Conservation (phyloP, 2,329 filamentous ascomycete genomes). For the Trichoderma brevicompactum region DNA sequence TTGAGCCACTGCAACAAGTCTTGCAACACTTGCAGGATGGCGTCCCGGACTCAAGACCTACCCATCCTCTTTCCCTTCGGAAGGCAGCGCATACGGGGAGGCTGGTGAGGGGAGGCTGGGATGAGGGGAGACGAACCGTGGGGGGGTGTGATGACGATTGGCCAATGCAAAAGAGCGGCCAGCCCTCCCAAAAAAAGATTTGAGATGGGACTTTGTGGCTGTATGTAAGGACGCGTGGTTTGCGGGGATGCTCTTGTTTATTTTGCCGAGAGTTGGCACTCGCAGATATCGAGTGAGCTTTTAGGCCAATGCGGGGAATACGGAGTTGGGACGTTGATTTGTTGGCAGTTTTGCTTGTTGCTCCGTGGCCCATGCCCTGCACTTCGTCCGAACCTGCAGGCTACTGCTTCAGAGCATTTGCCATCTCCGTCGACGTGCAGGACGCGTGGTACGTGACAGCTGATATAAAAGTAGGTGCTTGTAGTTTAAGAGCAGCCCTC, state of each 20-base stretch:
- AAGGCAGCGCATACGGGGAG: conserved; percentile 28
- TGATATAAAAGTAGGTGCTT: not conserved
- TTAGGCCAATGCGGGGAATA: not conserved
- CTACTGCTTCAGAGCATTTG: not conserved
- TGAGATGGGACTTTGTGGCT: conserved; percentile 11
- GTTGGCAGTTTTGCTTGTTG: not conserved
- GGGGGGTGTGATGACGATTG: conserved; percentile 20
- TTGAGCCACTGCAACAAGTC: conserved; percentile 7
- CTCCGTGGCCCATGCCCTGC: not conserved
- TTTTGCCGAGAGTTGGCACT: conserved; percentile 10
- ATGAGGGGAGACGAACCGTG: conserved; percentile 21
- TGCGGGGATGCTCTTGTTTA: conserved; percentile 11
- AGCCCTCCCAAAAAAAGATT: not conserved
- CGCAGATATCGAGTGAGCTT: not conserved
- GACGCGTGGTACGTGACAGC: no score
- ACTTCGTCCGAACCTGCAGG: not conserved
- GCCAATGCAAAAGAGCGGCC: conserved; percentile 22
- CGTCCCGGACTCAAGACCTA: not conserved
- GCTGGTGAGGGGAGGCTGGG: conserved; percentile 26
- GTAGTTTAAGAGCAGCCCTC: not conserved
- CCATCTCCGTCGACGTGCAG: no score
- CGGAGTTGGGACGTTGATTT: not conserved
- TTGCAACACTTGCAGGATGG: conserved; percentile 13
- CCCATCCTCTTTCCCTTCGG: conserved; percentile 6
- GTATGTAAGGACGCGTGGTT: conserved; percentile 21